Evolutionary conservation across 306 rosid genomes (phyloP), one percentile per base, ranked within the genome.

Genomic region (Erythrophleum fordii): DNA sequence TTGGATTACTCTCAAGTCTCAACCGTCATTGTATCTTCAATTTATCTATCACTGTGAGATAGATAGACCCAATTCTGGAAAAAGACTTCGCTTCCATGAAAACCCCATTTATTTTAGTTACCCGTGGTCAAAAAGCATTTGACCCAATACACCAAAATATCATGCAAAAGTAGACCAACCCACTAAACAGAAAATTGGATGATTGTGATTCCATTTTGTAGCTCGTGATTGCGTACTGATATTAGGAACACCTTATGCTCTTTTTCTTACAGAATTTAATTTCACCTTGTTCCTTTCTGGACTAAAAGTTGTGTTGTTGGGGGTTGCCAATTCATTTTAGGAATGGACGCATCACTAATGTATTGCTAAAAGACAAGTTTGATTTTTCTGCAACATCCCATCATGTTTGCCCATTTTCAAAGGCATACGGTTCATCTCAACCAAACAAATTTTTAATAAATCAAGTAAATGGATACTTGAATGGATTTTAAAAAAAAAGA

Each of bases 301-400:
- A 18, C 8, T 8, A 16, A 31, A 62, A 62, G 25, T 25, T 25
- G n/a, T 61, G 18, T 39, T 26, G 18, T 11, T 25, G 37, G 65
- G n/a, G 65, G 68, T 61, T 61, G 20, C 22, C 42, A 0, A 17
- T 60, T 60, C 67, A 13, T 28, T 60, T 13, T 60, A 28, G 18
- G 26, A 52, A 34, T 20, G 22, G 77, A 56, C 68, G 16, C 39
- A 5, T 75, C 71, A 48, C 23, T 7, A 28, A n/a, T 25, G 46
- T 18, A 22, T 1, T 10, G 65, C 39, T 14, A 22, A 14, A n/a
- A 37, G 41, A 53, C 74, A 10, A 55, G 0, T 76, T 31, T 39
- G 20, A 77, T 35, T 23, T 48, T 46, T 60, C 5, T 44, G 39
- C 37, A 29, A 79, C 72, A 59, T 58, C 82, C 35, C 41, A 70